Base-by-base conservation (phyloP, 202 grass and related monocot species). In the Panicum hallii region DNA sequence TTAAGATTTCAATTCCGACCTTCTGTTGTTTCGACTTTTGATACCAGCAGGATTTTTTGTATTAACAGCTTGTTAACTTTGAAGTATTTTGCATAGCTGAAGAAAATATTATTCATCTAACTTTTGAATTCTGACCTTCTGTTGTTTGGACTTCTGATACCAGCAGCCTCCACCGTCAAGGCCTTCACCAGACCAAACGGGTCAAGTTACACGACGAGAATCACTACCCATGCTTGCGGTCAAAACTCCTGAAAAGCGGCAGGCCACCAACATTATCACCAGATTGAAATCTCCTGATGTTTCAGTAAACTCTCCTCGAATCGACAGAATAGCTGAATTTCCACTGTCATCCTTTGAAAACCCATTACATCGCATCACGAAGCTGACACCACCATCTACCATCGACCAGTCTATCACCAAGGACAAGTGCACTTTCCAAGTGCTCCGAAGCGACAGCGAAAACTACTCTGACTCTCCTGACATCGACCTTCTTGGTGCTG, bases 341-440 rank as follows among this genome's bases (percentile, higher is more conserved):
- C 90, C 89, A 75, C 67, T 98, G n/a, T 70, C 95, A 81, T 92
- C 89, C n/a, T 88, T 78, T 26, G 78, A 93, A 83, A 88, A 88
- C 19, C 85, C 81, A 49, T 66, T 88, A 34, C 52, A 79, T 46
- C 53, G 78, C 54, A 89, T 72, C 80, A 93, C 70, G 28, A 79
- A 71, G 43, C 19, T 80, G 11, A 20, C 43, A 4, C 63, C 77
- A 17, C 81, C 85, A 65, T 83, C 87, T 48, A 58, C 74, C 32
- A 69, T 70, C 0, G 80, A 95, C 49, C 80, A 78, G 52, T 98
- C 93, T 7, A 98, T 98, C 70, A 98, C 95, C 76, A 98, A 98
- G 81, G 95, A 95, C 85, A 93, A 94, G 75, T 98, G 91, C 85
- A 98, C 91, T 74, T 85, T 93, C 60, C 95, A 98, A 77, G 92